Base-by-base conservation (phyloP, 805 yeast genomes). In the Candida cerambycidarum region DNA sequence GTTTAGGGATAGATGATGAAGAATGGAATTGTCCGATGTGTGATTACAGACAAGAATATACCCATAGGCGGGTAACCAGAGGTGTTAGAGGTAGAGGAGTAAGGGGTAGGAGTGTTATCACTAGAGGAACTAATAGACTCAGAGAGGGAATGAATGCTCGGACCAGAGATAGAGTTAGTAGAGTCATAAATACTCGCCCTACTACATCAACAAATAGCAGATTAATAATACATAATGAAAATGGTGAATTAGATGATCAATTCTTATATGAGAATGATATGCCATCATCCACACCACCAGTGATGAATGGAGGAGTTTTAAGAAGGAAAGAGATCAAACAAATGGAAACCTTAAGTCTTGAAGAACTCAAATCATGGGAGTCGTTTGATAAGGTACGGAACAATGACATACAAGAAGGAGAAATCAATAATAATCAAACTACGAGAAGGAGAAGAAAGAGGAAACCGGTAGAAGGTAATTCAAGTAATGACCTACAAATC, bases 11-110 rank as follows among this genome's bases (percentile, higher is more conserved):
- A 2, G 15, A 18, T 19, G 39, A 42, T 19, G 21, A 32, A 6
- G 28, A 32, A 3, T 75, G 80, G 80, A 58, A 57, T 44, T 76
- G 82, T 52, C 80, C 80, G n/a, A 64, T 73, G 46, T 76, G 82
- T 51, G 78, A 72, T 43, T 55, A 57, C 42, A 61, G 58, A 24
- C 79, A 74, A 53, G 71, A 62, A 12, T 35, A 15, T 32, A 16
- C 24, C 29, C 4, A 11, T 19, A 16, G 15, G 23, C 5, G 23
- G 23, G 31, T n/a, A 11, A 17, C 7, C 9, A 25, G 34, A 28
- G n/a, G 38, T 8, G 21, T 13, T n/a, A 27, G 40, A 29, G 18
- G 40, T 19, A 28, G 13, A 3, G 21, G 13, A n/a, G n/a, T n/a
- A n/a, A n/a, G n/a, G n/a, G n/a, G n/a, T n/a, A n/a, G n/a, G n/a